phyloP scores from a whole-genome alignment of 352 stramenopile genomes.

The Thalassiosira sp. region DNA sequence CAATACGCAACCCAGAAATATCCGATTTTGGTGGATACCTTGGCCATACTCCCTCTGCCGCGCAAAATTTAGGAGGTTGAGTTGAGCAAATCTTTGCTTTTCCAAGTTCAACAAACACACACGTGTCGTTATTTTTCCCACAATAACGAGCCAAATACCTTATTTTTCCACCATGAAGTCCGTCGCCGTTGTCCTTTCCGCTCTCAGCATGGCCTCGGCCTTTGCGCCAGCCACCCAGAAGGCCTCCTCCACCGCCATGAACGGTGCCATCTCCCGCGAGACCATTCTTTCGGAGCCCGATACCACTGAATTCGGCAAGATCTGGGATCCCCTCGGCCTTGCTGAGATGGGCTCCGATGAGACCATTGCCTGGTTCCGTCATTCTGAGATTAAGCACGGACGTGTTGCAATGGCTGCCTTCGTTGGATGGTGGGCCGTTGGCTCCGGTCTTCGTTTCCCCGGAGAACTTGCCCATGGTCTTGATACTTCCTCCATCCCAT shows the following conservation, averaged over 20 bases:
- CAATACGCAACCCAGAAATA: no score
- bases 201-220: slow-evolving; percentile 34
- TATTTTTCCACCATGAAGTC: slow-evolving; percentile 33
- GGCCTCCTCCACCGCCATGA: slow-evolving; percentile 20
- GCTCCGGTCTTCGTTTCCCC: slow-evolving; percentile 68
- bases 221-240: slow-evolving; percentile 33
- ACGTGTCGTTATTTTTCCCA: no score
- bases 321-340: slow-evolving; percentile 77
- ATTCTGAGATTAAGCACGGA: slow-evolving; percentile 77
- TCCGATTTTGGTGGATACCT: no score
- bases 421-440: slow-evolving; percentile 71
- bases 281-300: slow-evolving; percentile 66
- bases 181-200: slow-evolving; percentile 30
- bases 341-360: slow-evolving; percentile 71
- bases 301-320: slow-evolving; percentile 68
- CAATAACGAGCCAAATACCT: neutral
- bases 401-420: slow-evolving; percentile 73
- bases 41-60: no score
- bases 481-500: slow-evolving; percentile 64
- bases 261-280: slow-evolving; percentile 38
- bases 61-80: no score
- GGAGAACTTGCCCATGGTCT: slow-evolving; percentile 72
- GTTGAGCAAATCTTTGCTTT: no score
- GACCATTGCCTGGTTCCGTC: slow-evolving; percentile 77
- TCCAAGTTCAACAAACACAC: no score